These are phyloP conservation scores for Hyaloscypha variabilis DNA, from an alignment of 495 filamentous ascomycete species.

Conservation along the genomic window DNA sequence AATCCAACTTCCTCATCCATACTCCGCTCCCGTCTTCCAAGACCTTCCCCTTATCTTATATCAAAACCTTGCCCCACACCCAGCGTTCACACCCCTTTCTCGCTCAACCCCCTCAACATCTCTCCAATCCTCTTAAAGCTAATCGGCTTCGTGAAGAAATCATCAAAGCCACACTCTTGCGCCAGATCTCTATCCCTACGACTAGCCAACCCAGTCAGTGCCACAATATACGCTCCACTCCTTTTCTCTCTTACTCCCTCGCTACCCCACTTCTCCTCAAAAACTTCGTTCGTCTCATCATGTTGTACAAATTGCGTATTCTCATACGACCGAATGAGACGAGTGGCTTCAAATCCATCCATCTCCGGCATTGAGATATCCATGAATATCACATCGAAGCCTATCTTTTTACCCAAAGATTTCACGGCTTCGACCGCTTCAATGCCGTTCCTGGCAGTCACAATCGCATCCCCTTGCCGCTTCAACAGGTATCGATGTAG, in stretches of 20 bases:
- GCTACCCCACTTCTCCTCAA: not conserved
- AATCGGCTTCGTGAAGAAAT: slow-evolving; percentile 74
- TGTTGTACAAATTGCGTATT: not conserved
- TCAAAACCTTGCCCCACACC: not conserved
- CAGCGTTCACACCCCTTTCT: not conserved
- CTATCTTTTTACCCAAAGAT: slow-evolving; percentile 3
- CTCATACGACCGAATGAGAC: slow-evolving; percentile 63
- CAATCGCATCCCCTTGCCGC: slow-evolving; percentile 23
- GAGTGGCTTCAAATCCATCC: slow-evolving; percentile 67
- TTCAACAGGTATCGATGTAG: slow-evolving; percentile 60
- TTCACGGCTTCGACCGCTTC: slow-evolving; percentile 24
- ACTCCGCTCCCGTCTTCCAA: too few species aligned
- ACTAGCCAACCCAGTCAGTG: slow-evolving; percentile 69
- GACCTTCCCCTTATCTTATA: too few species aligned
- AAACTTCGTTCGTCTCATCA: not conserved
- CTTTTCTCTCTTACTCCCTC: too few species aligned
- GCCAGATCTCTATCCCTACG: slow-evolving; percentile 66
- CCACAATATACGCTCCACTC: slow-evolving; percentile 49
- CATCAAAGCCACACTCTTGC: slow-evolving; percentile 65
- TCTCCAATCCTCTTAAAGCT: slow-evolving; percentile 22
- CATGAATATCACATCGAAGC: slow-evolving; percentile 32
- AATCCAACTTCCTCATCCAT: too few species aligned
- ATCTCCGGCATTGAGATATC: slow-evolving; percentile 75
- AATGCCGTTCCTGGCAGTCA: slow-evolving; percentile 26
- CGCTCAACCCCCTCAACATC: slow-evolving; percentile 18